Conservation (phyloP, 768 basidiomycete genomes). For the Cystofilobasidium ferigula region DNA sequence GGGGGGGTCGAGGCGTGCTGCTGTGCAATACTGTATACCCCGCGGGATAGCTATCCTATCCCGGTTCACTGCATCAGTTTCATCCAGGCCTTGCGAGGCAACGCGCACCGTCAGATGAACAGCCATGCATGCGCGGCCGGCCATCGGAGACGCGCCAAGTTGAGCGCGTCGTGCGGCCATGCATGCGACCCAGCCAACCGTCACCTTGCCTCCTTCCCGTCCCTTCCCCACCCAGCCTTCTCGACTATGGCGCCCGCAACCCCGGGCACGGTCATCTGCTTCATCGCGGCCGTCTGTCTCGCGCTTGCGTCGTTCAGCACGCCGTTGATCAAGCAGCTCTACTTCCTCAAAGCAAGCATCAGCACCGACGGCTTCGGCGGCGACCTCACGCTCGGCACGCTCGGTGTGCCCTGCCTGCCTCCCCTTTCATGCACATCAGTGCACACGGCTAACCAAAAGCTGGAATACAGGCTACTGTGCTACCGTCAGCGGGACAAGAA, state of each 20-base stretch:
- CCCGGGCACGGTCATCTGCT: constrained; percentile 74
- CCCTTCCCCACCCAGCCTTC: background rate
- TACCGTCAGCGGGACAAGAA: constrained; percentile 40
- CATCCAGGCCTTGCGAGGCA: no score
- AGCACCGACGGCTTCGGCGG: constrained; percentile 20
- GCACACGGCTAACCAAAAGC: background rate
- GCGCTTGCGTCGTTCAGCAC: constrained; percentile 82
- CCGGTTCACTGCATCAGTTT: no score
- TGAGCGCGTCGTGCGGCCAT: no score
- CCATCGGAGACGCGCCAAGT: no score
- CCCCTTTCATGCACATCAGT: background rate
- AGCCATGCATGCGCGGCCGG: no score
- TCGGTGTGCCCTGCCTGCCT: constrained; percentile 42
- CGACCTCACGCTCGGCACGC: constrained; percentile 58
- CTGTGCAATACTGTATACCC: no score
- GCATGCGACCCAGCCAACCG: background rate
- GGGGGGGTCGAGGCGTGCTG: no score
- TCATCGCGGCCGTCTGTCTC: constrained; percentile 65
- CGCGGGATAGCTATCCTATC: no score
- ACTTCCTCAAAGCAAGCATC: constrained; percentile 53
- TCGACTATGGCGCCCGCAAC: constrained; percentile 46
- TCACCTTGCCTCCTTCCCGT: background rate
- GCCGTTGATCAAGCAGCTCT: constrained; percentile 76
- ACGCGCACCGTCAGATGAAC: no score
- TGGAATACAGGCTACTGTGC: constrained; percentile 55